Conservation (phyloP, 2,329 filamentous ascomycete genomes). For the Monosporascus sp. region DNA sequence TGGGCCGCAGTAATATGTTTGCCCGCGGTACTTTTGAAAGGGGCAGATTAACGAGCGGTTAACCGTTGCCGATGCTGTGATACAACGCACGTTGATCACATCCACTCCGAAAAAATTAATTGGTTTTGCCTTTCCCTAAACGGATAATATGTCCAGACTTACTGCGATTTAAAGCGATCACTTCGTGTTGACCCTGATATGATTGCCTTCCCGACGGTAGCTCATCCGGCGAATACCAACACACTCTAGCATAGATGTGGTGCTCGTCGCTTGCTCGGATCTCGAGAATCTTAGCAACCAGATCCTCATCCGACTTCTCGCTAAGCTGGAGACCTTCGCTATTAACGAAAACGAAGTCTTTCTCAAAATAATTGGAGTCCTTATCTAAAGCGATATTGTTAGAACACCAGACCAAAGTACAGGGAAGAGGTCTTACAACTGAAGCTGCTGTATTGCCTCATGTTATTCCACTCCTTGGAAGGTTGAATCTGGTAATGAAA, state of each 20-base stretch:
- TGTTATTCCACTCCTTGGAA: slow-evolving; percentile 48
- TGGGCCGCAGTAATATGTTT: no score
- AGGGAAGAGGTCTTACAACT: slow-evolving; percentile 34
- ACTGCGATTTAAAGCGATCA: slow-evolving; percentile 70
- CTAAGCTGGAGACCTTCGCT: slow-evolving; percentile 34
- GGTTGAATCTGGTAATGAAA: slow-evolving; percentile 50
- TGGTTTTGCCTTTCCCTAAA: slow-evolving; percentile 8
- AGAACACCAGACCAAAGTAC: slow-evolving; percentile 2
- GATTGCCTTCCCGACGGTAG: slow-evolving; percentile 54
- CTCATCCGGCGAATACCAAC: slow-evolving; percentile 73
- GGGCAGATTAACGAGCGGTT: slow-evolving; percentile 30
- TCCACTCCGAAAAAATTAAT: slow-evolving; percentile 49
- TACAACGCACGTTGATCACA: slow-evolving; percentile 67
- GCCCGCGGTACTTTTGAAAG: no score
- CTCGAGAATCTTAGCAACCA: slow-evolving; percentile 73
- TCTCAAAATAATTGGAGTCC: slow-evolving; percentile 50
- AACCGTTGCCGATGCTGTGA: slow-evolving; percentile 57
- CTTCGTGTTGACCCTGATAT: slow-evolving; percentile 63
- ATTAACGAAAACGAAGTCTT: slow-evolving; percentile 56
- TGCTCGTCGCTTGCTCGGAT: slow-evolving; percentile 65
- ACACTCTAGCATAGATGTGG: slow-evolving; percentile 73
- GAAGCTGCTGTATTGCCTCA: slow-evolving; percentile 58
- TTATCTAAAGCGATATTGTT: slow-evolving; percentile 39
- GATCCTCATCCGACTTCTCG: slow-evolving; percentile 51
- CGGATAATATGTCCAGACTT: slow-evolving; percentile 20